Evolutionary conservation across 345 rosid species (phyloP), one percentile per base, ranked within the genome.

Genomic region (Moringa oleifera): DNA sequence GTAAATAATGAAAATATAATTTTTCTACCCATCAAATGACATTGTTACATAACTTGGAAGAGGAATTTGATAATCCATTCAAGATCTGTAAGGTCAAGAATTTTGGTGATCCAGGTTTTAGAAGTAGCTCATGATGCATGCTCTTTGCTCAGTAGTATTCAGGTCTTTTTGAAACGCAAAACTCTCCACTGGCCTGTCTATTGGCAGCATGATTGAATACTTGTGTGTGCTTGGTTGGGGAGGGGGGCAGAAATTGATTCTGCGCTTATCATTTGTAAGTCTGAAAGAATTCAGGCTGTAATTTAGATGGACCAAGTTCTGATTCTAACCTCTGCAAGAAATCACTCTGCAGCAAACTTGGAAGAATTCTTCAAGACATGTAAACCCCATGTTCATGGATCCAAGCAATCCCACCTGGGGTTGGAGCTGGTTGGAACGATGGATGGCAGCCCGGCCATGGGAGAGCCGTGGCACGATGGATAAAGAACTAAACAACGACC

Each of bases 351-450:
- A 95, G 99, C 76, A 95, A 89, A 75, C 83, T 63, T 76, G 85
- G 90, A 95, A 91, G 85, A 87, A 87, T 76, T 68, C 80, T n/a
- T 64, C 90, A 6, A 82, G 74, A 73, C 63, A 81, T 47, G 80
- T 69, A 55, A 83, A 76, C 56, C 87, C 85, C 11, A 75, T 85
- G 83, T 90, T 91, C 79, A 84, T 83, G 88, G 94, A 82, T 78
- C 88, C 86, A 1, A 83, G 77, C 76, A 88, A 89, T 71, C 96
- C 93, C 13, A 64, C 85, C 16, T 94, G 99, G 99, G 97, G 99
- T 58, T 94, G 99, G 97, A 87, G 97, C 76, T 91, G 97, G 97
- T 75, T 94, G 75, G 99, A 91, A 66, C 73, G 97, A 68, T 87
- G 97, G 99, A 94, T 90, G 92, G 90, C 97, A 66, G 85, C 94